Evolutionary conservation across 2,329 filamentous ascomycete species (phyloP).

Genomic region (Colletotrichum chrysophilum): DNA sequence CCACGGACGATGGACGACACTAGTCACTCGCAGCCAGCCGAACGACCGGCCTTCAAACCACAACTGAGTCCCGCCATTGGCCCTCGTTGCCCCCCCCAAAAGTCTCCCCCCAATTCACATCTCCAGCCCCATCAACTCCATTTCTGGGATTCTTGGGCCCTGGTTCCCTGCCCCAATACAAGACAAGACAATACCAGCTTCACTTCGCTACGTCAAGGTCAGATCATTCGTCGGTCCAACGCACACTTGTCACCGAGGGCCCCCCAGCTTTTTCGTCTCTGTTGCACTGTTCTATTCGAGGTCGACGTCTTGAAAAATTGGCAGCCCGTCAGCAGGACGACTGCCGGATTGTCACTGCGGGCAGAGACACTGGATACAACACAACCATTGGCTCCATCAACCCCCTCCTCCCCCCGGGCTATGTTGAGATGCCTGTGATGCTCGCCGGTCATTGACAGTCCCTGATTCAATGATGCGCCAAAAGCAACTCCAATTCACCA

Average conservation of each 20-base stretch:
- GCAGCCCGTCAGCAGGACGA: not conserved
- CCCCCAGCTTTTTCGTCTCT: not conserved
- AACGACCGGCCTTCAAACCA: conserved; percentile 4
- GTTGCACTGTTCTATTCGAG: not conserved
- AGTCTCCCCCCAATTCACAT: not conserved
- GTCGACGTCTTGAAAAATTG: not conserved
- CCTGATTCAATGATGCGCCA: conserved; percentile 13
- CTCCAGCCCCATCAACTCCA: conserved; percentile 1
- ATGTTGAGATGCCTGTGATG: not conserved
- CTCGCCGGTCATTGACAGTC: not conserved
- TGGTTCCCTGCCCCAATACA: conserved; percentile 1
- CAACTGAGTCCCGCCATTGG: conserved; percentile 7
- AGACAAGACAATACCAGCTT: conserved; percentile 9
- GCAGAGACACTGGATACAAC: not conserved
- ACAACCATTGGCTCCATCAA: not conserved
- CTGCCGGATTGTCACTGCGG: not conserved
- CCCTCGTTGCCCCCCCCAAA: not conserved
- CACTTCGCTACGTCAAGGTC: conserved; percentile 4
- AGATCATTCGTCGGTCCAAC: not conserved
- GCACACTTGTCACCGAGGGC: not conserved
- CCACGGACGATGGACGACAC: not conserved
- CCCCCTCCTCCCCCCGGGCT: not conserved
- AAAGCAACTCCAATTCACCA: conserved; percentile 9
- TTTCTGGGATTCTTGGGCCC: not conserved
- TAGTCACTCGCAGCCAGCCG: conserved; percentile 19